Conservation (phyloP, 2,329 filamentous ascomycete species). For the Pseudogymnoascus sp. region DNA sequence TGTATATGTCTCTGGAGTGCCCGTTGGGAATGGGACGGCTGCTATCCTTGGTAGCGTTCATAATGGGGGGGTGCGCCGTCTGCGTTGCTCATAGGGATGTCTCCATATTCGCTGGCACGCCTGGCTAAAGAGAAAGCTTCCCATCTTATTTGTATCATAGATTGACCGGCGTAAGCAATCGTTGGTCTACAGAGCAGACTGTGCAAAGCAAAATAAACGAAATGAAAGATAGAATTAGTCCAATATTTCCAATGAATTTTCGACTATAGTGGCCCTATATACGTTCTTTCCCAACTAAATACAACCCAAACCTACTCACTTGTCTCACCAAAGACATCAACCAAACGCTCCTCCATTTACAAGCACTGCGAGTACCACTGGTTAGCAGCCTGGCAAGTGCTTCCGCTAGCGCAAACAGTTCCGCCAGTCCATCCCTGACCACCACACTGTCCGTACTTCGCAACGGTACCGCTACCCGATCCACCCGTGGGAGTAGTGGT, state of each 20-base stretch:
- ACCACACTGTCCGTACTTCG: conserved; percentile 26
- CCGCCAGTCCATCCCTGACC: conserved; percentile 20
- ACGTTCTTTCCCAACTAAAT: conserved; percentile 12
- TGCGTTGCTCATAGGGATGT: neutral
- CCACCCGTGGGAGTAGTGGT: neutral
- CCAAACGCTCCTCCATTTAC: conserved; percentile 3
- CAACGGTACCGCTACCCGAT: conserved; percentile 12
- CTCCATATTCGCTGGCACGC: neutral
- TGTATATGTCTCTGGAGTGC: neutral
- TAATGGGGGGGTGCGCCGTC: no score
- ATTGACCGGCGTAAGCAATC: neutral
- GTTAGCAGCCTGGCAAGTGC: conserved; percentile 20
- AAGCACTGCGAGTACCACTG: conserved; percentile 22
- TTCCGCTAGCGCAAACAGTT: conserved; percentile 18
- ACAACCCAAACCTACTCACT: neutral
- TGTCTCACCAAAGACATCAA: neutral
- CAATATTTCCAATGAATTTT: neutral
- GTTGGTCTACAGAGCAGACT: neutral
- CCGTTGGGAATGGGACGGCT: neutral
- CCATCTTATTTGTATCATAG: neutral
- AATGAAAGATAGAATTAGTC: neutral
- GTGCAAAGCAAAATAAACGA: neutral
- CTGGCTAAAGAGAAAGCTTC: neutral
- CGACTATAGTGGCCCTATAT: conserved; percentile 19
- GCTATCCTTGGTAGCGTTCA: neutral